Evolutionary conservation across 345 rosid species (phyloP).

Genomic region (Cochlearia excelsa): DNA sequence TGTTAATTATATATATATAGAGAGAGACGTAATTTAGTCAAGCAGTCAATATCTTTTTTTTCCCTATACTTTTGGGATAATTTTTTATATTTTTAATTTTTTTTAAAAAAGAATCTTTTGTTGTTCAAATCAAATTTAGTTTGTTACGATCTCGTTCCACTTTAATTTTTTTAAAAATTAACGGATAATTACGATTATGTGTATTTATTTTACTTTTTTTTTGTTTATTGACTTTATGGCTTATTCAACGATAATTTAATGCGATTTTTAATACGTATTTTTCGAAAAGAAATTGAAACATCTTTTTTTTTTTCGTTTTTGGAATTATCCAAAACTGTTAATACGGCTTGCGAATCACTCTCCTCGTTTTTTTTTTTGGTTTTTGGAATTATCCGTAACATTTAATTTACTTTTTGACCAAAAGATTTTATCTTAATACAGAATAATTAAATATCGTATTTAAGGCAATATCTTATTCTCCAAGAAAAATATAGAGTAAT

Average conservation of each 20-base stretch:
- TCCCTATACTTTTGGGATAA: neutral
- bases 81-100: no score
- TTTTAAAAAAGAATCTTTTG: no score
- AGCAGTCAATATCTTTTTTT: slow-evolving; percentile 19
- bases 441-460: neutral
- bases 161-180: neutral
- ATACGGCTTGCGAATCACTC: no score
- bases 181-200: no score
- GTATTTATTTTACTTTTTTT: no score
- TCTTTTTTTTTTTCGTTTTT: neutral
- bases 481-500: neutral
- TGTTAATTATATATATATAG: neutral
- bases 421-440: neutral
- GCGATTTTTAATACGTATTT: neutral
- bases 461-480: slow-evolving; percentile 4
- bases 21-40: slow-evolving; percentile 30
- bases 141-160: slow-evolving; percentile 21
- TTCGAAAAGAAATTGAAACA: no score
- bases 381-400: neutral
- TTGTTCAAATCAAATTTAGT: neutral
- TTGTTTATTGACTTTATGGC: neutral
- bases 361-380: no score
- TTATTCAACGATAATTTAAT: slow-evolving; percentile 15
- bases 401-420: neutral
- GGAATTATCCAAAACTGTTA: slow-evolving; percentile 5